A percentile compares a stretch with the other conserved stretches of the same genome.
Conservation (phyloP, 345 rosid genomes). For the Euclidium syriacum region DNA sequence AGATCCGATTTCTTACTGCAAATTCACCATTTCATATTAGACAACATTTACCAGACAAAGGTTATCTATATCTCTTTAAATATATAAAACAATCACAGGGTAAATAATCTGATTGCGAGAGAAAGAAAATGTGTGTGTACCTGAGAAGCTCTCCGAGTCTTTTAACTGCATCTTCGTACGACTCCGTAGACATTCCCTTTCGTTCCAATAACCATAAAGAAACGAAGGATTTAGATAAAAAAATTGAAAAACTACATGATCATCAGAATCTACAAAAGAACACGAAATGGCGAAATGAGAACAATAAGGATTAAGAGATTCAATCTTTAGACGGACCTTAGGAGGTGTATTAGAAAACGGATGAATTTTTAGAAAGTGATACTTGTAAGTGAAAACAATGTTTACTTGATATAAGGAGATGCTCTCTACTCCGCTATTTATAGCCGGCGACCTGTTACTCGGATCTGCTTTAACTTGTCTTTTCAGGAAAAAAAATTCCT, state of each 20-base stretch:
- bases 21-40: background rate
- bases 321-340: conserved; percentile 6
- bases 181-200: conserved; percentile 20
- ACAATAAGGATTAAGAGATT: background rate
- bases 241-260: background rate
- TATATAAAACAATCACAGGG: background rate
- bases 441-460: background rate
- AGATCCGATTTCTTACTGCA: conserved; percentile 62
- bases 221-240: background rate
- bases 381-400: conserved; percentile 1
- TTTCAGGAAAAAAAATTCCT: background rate
- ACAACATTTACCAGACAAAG: background rate
- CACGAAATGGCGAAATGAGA: background rate
- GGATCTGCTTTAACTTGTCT: conserved; percentile 14
- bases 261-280: background rate
- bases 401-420: background rate
- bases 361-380: conserved; percentile 1
- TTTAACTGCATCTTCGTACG: conserved; percentile 18
- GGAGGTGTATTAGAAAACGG: background rate
- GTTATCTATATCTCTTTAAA: background rate
- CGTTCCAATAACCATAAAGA: background rate
- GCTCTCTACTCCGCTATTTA: conserved; percentile 14
- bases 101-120: background rate
- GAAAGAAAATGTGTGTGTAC: conserved; percentile 1
- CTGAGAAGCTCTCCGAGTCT: conserved; percentile 26